These are phyloP conservation scores for Desmodesmus armatus DNA, from an alignment of 139 green algal species.

Conservation along the genomic window DNA sequence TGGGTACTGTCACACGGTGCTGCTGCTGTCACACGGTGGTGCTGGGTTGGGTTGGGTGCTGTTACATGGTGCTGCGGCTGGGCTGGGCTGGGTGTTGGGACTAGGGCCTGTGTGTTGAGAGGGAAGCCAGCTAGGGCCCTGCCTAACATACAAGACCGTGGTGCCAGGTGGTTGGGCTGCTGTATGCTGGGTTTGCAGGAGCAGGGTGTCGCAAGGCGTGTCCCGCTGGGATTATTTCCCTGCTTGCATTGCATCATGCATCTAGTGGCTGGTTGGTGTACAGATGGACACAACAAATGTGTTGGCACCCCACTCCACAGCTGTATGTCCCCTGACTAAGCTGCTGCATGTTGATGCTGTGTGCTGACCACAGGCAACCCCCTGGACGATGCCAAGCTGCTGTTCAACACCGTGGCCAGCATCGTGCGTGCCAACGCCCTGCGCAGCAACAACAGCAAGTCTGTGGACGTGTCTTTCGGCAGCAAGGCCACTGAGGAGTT, in stretches of 20 bases:
- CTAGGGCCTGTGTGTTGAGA: no score
- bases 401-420: slow-evolving; percentile 86
- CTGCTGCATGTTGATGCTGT: neutral
- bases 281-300: no score
- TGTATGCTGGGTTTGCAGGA: neutral
- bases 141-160: no score
- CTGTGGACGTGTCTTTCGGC: slow-evolving; percentile 76
- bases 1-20: neutral
- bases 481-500: slow-evolving; percentile 73
- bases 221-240: no score
- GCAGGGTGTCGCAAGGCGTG: no score
- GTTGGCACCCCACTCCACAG: no score
- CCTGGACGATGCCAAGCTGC: slow-evolving; percentile 97
- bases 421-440: slow-evolving; percentile 96
- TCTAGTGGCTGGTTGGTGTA: no score
- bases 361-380: no score
- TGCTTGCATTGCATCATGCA: no score
- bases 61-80: neutral
- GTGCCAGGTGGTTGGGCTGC: no score
- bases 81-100: neutral
- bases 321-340: no score
- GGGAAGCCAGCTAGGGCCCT: no score
- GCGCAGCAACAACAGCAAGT: slow-evolving; percentile 72
- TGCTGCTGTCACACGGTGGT: neutral
- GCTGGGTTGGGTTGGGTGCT: neutral